phyloP scores from a whole-genome alignment of 2,329 filamentous ascomycete species.

The Cryphonectria japonica region DNA sequence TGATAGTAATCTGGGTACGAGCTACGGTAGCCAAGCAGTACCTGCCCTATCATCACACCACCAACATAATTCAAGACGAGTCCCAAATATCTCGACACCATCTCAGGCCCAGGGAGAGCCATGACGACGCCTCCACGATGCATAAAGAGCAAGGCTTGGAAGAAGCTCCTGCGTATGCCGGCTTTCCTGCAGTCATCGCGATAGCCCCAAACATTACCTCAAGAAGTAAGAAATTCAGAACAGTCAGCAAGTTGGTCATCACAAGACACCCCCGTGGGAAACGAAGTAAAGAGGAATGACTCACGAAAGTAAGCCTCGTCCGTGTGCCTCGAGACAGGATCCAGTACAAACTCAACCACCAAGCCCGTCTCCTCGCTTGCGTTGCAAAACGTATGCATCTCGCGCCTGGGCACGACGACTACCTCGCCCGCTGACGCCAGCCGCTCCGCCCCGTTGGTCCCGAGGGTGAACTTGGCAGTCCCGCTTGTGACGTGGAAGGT shows the following conservation, averaged over 20 bases:
- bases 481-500: conserved; percentile 21
- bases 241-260: no score
- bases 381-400: conserved; percentile 25
- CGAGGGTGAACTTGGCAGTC: conserved; percentile 18
- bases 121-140: conserved; percentile 24
- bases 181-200: conserved; percentile 24
- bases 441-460: neutral
- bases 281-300: neutral
- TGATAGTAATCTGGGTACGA: conserved; percentile 24
- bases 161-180: conserved; percentile 19
- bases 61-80: conserved; percentile 20
- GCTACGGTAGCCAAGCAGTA: conserved; percentile 22
- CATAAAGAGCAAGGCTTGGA: conserved; percentile 25
- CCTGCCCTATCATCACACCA: conserved; percentile 20
- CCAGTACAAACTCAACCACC: conserved; percentile 24
- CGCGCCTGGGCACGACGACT: conserved; percentile 15
- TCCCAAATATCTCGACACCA: conserved; percentile 12
- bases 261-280: no score
- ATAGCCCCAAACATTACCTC: conserved; percentile 26
- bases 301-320: conserved; percentile 28
- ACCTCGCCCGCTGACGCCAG: conserved; percentile 19
- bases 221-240: neutral
- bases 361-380: conserved; percentile 20
- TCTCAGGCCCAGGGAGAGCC: conserved; percentile 19
- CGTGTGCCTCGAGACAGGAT: conserved; percentile 15